Evolutionary conservation across 306 rosid genomes (phyloP).

Genomic region (Albizia julibrissin): DNA sequence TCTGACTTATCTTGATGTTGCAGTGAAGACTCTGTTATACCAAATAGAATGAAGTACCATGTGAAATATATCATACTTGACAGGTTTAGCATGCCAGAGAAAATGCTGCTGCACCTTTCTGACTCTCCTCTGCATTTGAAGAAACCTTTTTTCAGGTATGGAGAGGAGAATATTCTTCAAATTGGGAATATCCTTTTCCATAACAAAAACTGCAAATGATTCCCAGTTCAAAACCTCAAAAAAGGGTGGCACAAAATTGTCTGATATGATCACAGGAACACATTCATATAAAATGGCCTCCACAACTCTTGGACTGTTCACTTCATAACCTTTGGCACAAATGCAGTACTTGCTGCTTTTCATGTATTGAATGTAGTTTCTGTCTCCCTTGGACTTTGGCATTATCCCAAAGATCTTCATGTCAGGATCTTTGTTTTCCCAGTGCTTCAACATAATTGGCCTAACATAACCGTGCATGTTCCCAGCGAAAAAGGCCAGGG

Average conservation of each 20-base stretch:
- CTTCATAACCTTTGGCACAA: slow-evolving; percentile 91
- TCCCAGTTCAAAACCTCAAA: slow-evolving; percentile 79
- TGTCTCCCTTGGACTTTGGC: slow-evolving; percentile 55
- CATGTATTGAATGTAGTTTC: slow-evolving; percentile 68
- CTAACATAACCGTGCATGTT: slow-evolving; percentile 77
- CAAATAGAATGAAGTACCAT: slow-evolving; percentile 90
- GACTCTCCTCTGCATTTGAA: slow-evolving; percentile 66
- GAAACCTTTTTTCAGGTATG: slow-evolving; percentile 62
- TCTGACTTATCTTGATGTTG: slow-evolving; percentile 24
- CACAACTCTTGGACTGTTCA: slow-evolving; percentile 89
- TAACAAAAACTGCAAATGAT: slow-evolving; percentile 75
- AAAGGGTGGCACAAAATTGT: slow-evolving; percentile 89
- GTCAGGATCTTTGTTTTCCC: slow-evolving; percentile 91
- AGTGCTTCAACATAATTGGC: slow-evolving; percentile 69
- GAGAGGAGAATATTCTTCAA: slow-evolving; percentile 74
- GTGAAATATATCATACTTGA: slow-evolving; percentile 80
- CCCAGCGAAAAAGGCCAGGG: slow-evolving; percentile 85
- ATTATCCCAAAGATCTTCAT: slow-evolving; percentile 73
- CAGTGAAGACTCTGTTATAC: slow-evolving; percentile 69
- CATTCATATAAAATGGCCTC: slow-evolving; percentile 85
- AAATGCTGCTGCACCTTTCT: slow-evolving; percentile 79
- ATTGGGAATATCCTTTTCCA: slow-evolving; percentile 81
- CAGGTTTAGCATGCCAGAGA: slow-evolving; percentile 77
- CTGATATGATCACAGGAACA: slow-evolving; percentile 83
- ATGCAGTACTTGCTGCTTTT: slow-evolving; percentile 91